Conservation (phyloP, 2,329 filamentous ascomycete genomes). For the Neonectria punicea region DNA sequence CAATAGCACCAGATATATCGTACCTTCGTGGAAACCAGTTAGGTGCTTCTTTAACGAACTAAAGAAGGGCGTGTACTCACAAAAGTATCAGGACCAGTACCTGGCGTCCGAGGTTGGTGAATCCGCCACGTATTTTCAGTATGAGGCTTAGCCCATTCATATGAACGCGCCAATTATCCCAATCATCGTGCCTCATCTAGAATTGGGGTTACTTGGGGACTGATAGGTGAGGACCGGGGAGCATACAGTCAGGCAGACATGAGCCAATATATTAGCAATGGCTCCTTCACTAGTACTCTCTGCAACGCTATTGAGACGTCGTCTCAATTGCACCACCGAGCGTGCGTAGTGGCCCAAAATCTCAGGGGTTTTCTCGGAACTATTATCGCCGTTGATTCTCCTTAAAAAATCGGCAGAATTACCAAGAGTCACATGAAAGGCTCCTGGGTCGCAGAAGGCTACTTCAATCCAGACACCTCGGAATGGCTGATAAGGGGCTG, state of each 20-base stretch:
- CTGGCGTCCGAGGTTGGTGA: not conserved
- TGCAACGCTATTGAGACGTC: not conserved
- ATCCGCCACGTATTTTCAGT: not conserved
- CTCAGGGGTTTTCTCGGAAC: not conserved
- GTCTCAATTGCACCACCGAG: not conserved
- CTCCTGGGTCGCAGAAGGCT: slow-evolving; percentile 1
- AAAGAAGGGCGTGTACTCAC: not conserved
- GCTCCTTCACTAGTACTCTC: slow-evolving; percentile 1
- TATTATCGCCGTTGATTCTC: not conserved
- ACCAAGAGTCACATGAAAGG: slow-evolving; percentile 2
- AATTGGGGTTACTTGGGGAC: not conserved
- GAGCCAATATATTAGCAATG: slow-evolving; percentile 1
- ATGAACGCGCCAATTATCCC: not conserved
- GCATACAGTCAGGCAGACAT: slow-evolving; percentile 2
- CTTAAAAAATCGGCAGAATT: slow-evolving; percentile 2
- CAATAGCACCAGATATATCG: not conserved
- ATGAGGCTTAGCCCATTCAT: slow-evolving; percentile 1
- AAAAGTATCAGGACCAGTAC: slow-evolving; percentile 1
- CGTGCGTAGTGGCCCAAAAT: not conserved
- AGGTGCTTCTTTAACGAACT: not conserved
- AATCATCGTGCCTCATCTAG: slow-evolving; percentile 3
- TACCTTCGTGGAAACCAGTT: not conserved
- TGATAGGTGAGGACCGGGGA: not conserved
- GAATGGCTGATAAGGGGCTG: slow-evolving; percentile 1
- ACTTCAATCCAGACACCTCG: not conserved